Evolutionary conservation across 2,329 filamentous ascomycete species (phyloP).

Genomic region (Sclerotinia nivalis): DNA sequence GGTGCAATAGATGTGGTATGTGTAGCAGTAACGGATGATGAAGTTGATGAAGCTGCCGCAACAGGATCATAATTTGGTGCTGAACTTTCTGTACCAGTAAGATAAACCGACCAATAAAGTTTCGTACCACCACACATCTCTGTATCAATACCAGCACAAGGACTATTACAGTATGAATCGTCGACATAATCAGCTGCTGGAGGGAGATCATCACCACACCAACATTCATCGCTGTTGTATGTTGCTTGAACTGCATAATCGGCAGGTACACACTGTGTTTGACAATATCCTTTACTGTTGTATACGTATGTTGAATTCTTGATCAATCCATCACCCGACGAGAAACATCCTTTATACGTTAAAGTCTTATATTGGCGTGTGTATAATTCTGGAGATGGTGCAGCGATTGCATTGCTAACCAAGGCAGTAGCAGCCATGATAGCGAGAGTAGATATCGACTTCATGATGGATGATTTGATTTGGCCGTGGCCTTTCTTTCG

Average conservation of each 20-base stretch:
- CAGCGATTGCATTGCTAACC: slow-evolving; percentile 28
- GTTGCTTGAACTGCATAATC: slow-evolving; percentile 34
- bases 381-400: slow-evolving; percentile 15
- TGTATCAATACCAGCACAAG: slow-evolving; percentile 37
- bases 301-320: slow-evolving; percentile 35
- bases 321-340: slow-evolving; percentile 32
- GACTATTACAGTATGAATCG: slow-evolving; percentile 31
- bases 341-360: slow-evolving; percentile 36
- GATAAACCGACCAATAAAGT: slow-evolving; percentile 35
- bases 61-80: slow-evolving; percentile 27
- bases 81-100: slow-evolving; percentile 31
- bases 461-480: slow-evolving; percentile 33
- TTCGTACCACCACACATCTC: slow-evolving; percentile 39
- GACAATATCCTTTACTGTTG: slow-evolving; percentile 38
- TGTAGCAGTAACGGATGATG: slow-evolving; percentile 22
- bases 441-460: slow-evolving; percentile 31
- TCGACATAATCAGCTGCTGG: slow-evolving; percentile 29
- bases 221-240: slow-evolving; percentile 36
- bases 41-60: slow-evolving; percentile 23
- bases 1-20: slow-evolving; percentile 31
- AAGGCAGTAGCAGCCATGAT: slow-evolving; percentile 28
- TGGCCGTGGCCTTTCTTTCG: slow-evolving; percentile 30
- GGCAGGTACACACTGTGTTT: slow-evolving; percentile 29
- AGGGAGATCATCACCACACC: slow-evolving; percentile 39
- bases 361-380: slow-evolving; percentile 20